Evolutionary conservation across 257 asterid species (phyloP), one percentile per base, ranked within the genome.

Genomic region (Rauvolfia tetraphylla): DNA sequence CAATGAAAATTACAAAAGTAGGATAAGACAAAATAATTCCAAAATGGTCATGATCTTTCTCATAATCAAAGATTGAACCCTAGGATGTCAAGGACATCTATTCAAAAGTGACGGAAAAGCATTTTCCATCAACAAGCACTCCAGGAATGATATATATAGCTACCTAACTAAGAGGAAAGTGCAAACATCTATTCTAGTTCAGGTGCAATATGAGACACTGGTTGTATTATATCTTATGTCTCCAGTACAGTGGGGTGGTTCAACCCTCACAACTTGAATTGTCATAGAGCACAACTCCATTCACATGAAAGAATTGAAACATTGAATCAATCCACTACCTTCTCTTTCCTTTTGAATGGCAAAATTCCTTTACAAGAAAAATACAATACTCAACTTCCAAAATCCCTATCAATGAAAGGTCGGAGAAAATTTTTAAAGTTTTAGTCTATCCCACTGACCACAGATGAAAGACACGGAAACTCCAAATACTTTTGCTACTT

Each of bases 31-130:
- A 17, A 63, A 18, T n/a, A 17, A 33, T 17, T 63, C 42, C 25
- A 63, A 63, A 22, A 63, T 33, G 70, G 27, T 63, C 14, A 20
- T 63, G 70, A 63, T 33, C 38, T 63, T 63, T 63, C 70, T 33
- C 15, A 29, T 33, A 33, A 9, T 33, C 7, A 53, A 53, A 53
- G 25, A 22, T 1, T 17, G 3, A 22, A 53, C 7, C 25, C 20
- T 53, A 18, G 25, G 4, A 4, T 65, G 7, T 36, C 71, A 36
- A 61, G 31, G 48, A 66, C 22, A 38, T 39, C 71, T 27, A 61
- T 33, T 46, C 44, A 34, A 13, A 17, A 13, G 27, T 27, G 27
- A 65, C 29, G 68, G 34, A 12, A 65, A 65, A 65, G 12, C 70
- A 25, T 65, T 63, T 63, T 63, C 46, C 2, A 63, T 7, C 13